Percentiles rank a stretch among this genome's conserved stretches.
Evolutionary conservation across 495 filamentous ascomycete genomes (phyloP).

Genomic region (Annulohypoxylon bovei): DNA sequence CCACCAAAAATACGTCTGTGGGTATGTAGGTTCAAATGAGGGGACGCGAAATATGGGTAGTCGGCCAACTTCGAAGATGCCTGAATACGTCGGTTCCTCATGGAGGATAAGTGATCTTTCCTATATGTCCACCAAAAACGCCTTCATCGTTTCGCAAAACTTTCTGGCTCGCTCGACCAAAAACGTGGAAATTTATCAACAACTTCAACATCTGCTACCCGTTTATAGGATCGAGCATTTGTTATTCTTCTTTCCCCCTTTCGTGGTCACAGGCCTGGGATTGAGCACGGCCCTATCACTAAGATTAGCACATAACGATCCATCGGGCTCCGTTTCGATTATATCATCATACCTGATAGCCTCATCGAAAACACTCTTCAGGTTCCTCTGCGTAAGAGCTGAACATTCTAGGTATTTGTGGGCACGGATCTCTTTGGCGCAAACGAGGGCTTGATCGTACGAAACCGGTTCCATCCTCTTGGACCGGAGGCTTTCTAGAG

Average conservation of each 20-base stretch:
- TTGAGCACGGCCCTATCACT: constrained; percentile 78
- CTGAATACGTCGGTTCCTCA: constrained; percentile 44
- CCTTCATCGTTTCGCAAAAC: constrained; percentile 44
- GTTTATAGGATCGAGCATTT: constrained; percentile 81
- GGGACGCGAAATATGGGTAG: constrained; percentile 46
- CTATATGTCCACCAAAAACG: constrained; percentile 50
- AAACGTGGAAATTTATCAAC: constrained; percentile 33
- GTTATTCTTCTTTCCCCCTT: constrained; percentile 63
- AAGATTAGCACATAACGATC: constrained; percentile 23
- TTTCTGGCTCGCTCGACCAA: constrained; percentile 42
- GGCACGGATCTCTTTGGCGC: constrained; percentile 91
- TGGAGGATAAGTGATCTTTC: constrained; percentile 43
- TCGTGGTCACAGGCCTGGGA: constrained; percentile 71
- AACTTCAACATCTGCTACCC: constrained; percentile 8
- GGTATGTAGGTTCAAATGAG: constrained; percentile 47
- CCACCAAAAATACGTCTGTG: constrained; percentile 41
- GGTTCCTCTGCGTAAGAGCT: constrained; percentile 92
- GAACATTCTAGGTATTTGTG: constrained; percentile 98
- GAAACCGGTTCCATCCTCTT: constrained; percentile 92
- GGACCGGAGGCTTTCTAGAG: constrained; percentile 76
- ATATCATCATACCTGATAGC: constrained; percentile 78
- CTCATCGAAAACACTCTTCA: constrained; percentile 98
- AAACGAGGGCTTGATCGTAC: constrained; percentile 85
- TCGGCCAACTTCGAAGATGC: constrained; percentile 41
- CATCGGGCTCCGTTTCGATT: neutral